phyloP scores from a whole-genome alignment of 371 early-diverging fungal genomes.

The Haplosporangium sp. region DNA sequence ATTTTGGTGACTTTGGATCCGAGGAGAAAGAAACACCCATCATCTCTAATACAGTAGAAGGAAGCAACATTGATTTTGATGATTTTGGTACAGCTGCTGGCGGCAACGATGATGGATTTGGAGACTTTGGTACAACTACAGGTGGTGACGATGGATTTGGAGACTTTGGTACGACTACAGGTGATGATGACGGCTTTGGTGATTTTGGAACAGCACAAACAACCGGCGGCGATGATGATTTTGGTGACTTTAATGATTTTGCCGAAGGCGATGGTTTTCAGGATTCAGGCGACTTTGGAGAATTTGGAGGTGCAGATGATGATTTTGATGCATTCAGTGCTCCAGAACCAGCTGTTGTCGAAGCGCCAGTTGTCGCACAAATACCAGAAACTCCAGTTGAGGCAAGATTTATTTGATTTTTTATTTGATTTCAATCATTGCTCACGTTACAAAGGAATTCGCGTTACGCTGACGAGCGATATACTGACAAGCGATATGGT shows the following conservation, averaged over 20 bases:
- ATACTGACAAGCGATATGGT: neutral
- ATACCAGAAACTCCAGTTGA: conserved; percentile 20
- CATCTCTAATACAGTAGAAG: neutral
- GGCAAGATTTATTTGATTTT: conserved; percentile 9
- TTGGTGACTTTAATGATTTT: conserved; percentile 56
- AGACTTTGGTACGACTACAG: conserved; percentile 36
- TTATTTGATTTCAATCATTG: neutral
- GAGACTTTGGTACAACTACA: conserved; percentile 38
- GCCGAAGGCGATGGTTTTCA: conserved; percentile 36
- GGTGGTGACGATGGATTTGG: conserved; percentile 43
- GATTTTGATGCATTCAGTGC: conserved; percentile 22
- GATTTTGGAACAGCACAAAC: conserved; percentile 43
- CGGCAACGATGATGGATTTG: conserved; percentile 37
- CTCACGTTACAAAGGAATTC: no score
- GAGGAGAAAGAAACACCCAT: neutral
- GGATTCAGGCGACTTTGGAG: conserved; percentile 45
- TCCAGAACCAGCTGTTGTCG: conserved; percentile 4
- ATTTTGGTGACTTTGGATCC: conserved; percentile 38
- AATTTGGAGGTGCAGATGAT: conserved; percentile 19
- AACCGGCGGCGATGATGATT: conserved; percentile 34
- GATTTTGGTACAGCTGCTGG: conserved; percentile 25
- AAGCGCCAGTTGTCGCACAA: neutral
- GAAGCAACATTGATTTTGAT: conserved; percentile 27
- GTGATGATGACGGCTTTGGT: conserved; percentile 39
- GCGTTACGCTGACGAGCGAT: no score